These are phyloP conservation scores for Calonectria honghensis DNA, from an alignment of 2,329 filamentous ascomycete genomes.

Conservation along the genomic window DNA sequence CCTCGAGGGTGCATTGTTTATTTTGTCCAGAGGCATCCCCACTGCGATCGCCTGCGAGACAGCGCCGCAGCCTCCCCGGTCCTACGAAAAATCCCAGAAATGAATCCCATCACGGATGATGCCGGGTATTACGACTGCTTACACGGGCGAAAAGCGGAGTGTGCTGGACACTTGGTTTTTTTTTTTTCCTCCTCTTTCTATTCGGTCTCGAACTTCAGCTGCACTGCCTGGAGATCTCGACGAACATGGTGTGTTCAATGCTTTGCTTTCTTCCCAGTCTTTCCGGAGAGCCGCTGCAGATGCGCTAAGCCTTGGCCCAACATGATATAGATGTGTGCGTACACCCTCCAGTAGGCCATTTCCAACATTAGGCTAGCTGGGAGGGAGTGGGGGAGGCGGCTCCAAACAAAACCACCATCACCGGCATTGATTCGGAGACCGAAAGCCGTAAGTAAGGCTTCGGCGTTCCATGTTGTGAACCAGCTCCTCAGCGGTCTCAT, in stretches of 20 bases:
- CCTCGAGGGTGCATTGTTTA: slow-evolving; percentile 19
- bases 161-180: neutral
- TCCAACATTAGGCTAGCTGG: neutral
- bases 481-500: neutral
- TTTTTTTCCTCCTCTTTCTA: neutral
- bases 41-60: slow-evolving; percentile 28
- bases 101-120: slow-evolving; percentile 14
- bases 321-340: neutral
- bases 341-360: neutral
- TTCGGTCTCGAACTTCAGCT: neutral
- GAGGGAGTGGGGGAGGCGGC: slow-evolving; percentile 20
- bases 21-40: slow-evolving; percentile 29
- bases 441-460: slow-evolving; percentile 53
- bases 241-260: neutral
- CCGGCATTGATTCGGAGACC: slow-evolving; percentile 46
- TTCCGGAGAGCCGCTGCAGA: neutral
- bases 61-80: slow-evolving; percentile 16
- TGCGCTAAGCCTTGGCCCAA: neutral
- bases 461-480: slow-evolving; percentile 32
- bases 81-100: neutral
- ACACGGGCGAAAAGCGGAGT: neutral
- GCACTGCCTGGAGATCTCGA: neutral
- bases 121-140: neutral
- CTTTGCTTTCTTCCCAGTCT: neutral
- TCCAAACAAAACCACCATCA: slow-evolving; percentile 37